Base-by-base conservation (phyloP, 208 protist species). In the Angomonas deanei region DNA sequence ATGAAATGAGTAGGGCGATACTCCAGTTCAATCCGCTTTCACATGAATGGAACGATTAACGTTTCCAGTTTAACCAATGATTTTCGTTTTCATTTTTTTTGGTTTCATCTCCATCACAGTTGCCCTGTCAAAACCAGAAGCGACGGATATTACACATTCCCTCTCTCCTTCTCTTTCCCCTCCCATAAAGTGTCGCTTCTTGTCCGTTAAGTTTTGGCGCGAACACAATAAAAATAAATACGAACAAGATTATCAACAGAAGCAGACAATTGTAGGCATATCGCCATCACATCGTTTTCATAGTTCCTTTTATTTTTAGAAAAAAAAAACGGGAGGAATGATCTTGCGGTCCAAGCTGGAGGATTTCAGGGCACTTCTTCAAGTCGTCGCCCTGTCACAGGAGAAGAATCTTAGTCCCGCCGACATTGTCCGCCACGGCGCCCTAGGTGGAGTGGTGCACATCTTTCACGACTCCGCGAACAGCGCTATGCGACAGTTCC, bases 371-470 rank as follows among this genome's bases (percentile, higher is more conserved):
- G 84, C 87, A 0, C 59, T 93, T 27, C 57, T 77, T 13, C 87
- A 91, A 30, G 81, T 93, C 1, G 62, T 93, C 24, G 66, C 75
- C 31, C 78, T 84, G 55, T 71, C 83, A 2, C 60, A 68, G 11
- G 59, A 78, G 56, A 78, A 62, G 13, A 15, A 55, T 39, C 72
- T 66, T 34, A 70, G 59, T 2, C 74, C 87, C 10, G 62, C 53
- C 39, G 67, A 80, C n/a, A 72, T 93, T 26, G 59, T 89, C 1
- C 73, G 50, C 0, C 75, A 82, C 32, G 87, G 79, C 15, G 33
- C 86, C 62, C 65, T 61, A 1, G 87, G 87, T 15, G 87, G 87
- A 15, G 78, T 93, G 21, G 75, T 88, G n/a, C 49, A n/a, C 39
- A n/a, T 26, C 28, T 8, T 19, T 1, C 10, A 13, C 6, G 47